These are phyloP conservation scores for Coemansia umbellata DNA, from an alignment of 192 early-diverging fungal genomes.

Conservation along the genomic window DNA sequence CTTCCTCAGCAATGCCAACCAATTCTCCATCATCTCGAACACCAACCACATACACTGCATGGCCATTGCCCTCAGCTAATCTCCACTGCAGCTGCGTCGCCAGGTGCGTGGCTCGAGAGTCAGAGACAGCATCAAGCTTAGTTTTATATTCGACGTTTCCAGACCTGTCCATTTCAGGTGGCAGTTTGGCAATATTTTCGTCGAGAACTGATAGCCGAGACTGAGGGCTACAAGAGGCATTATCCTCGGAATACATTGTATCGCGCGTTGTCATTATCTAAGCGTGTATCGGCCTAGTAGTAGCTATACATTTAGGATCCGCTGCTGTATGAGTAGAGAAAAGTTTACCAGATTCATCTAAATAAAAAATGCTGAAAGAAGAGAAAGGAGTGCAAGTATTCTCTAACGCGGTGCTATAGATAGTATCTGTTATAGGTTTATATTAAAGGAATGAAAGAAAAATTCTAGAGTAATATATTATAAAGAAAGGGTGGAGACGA, in stretches of 20 bases:
- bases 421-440: too few species aligned
- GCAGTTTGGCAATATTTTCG: slow-evolving; percentile 50
- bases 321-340: too few species aligned
- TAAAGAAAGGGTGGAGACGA: too few species aligned
- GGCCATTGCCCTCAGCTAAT: slow-evolving; percentile 82
- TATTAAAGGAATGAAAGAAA: too few species aligned
- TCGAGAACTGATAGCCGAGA: slow-evolving; percentile 28
- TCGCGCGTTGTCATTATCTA: slow-evolving; percentile 47
- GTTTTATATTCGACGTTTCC: slow-evolving; percentile 91
- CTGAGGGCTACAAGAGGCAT: not conserved
- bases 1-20: slow-evolving; percentile 58
- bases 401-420: too few species aligned
- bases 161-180: slow-evolving; percentile 76
- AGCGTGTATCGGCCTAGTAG: too few species aligned
- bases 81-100: slow-evolving; percentile 92
- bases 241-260: slow-evolving; percentile 38
- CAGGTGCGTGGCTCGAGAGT: slow-evolving; percentile 68
- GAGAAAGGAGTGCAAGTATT: too few species aligned
- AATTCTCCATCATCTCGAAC: slow-evolving; percentile 81
- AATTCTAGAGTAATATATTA: too few species aligned
- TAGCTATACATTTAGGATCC: too few species aligned
- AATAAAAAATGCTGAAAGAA: too few species aligned
- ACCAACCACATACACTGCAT: slow-evolving; percentile 85
- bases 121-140: slow-evolving; percentile 30
- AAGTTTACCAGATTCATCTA: too few species aligned